Conservation (phyloP, 1,139 yeast species). For the Scheffersomyces insectosa region DNA sequence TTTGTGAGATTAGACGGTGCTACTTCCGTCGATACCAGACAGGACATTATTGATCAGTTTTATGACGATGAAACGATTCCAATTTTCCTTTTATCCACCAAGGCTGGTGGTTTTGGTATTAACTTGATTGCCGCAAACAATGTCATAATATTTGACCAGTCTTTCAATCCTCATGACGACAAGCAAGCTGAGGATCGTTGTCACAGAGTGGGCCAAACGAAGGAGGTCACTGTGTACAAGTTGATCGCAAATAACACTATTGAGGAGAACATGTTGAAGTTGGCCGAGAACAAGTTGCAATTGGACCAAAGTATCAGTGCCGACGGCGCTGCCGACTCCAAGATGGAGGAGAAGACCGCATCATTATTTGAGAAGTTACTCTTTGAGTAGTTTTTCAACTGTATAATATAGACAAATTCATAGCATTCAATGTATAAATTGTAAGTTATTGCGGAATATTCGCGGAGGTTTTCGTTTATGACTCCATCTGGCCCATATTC, state of each 20-base stretch:
- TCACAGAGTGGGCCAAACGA: conserved; percentile 94
- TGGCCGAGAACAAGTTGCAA: conserved; percentile 90
- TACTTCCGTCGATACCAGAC: conserved; percentile 91
- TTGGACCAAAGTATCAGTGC: conserved; percentile 70
- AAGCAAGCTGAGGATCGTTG: conserved; percentile 99
- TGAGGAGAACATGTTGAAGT: conserved; percentile 82
- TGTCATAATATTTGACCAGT: conserved; percentile 88
- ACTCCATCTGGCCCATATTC: too few species aligned
- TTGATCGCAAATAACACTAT: conserved; percentile 74
- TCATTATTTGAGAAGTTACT: conserved; percentile 54
- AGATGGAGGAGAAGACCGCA: conserved; percentile 55
- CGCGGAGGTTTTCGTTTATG: too few species aligned
- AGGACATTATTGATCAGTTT: conserved; percentile 85
- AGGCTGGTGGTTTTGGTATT: conserved; percentile 98
- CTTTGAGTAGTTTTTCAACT: conserved; percentile 18
- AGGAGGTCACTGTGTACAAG: conserved; percentile 79
- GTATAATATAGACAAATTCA: neutral
- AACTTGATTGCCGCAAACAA: conserved; percentile 93
- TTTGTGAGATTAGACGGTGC: conserved; percentile 91
- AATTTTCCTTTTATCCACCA: conserved; percentile 84
- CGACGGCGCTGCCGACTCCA: conserved; percentile 44
- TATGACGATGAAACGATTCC: conserved; percentile 83
- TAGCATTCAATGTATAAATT: neutral
- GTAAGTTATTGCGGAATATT: too few species aligned
- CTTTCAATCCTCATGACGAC: conserved; percentile 97